phyloP scores from a whole-genome alignment of 2,329 filamentous ascomycete species.

The Dendrostoma leiphaemia region DNA sequence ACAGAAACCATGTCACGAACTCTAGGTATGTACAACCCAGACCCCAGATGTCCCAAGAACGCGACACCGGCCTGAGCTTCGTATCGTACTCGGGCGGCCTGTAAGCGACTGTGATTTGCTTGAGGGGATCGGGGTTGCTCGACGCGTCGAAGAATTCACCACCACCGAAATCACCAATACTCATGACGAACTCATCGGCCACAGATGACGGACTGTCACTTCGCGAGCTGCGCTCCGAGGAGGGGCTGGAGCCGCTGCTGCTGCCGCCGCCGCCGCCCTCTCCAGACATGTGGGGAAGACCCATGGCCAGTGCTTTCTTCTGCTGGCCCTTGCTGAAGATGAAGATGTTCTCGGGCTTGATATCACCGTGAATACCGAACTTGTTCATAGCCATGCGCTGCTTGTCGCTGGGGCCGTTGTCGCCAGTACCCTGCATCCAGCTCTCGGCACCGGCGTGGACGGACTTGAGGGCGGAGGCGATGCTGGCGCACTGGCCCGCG shows the following conservation, averaged over 20 bases:
- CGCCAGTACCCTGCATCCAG: constrained; percentile 12
- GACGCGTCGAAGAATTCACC: constrained; percentile 19
- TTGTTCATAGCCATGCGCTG: constrained; percentile 18
- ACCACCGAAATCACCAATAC: constrained; percentile 19
- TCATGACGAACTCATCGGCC: constrained; percentile 10
- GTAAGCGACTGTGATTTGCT: constrained; percentile 18
- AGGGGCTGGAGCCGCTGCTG: neutral
- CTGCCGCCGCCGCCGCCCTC: neutral
- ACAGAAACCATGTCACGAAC: constrained; percentile 22
- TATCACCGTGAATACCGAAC: constrained; percentile 20
- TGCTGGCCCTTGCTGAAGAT: constrained; percentile 19
- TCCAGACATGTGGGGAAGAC: constrained; percentile 11
- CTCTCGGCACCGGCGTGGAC: constrained; percentile 19
- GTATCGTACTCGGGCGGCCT: constrained; percentile 20
- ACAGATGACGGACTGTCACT: constrained; percentile 11
- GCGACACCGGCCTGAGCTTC: constrained; percentile 19
- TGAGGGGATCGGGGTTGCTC: constrained; percentile 16
- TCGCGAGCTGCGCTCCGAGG: constrained; percentile 7
- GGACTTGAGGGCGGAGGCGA: constrained; percentile 17
- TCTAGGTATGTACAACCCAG: constrained; percentile 25
- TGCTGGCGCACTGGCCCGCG: constrained; percentile 17
- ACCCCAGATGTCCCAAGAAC: constrained; percentile 25
- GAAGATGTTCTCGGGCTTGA: constrained; percentile 21
- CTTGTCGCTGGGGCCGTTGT: constrained; percentile 12
- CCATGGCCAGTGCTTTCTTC: constrained; percentile 15